Base-by-base conservation (phyloP, 1,284 basidiomycete species). In the Pholiota adiposa region DNA sequence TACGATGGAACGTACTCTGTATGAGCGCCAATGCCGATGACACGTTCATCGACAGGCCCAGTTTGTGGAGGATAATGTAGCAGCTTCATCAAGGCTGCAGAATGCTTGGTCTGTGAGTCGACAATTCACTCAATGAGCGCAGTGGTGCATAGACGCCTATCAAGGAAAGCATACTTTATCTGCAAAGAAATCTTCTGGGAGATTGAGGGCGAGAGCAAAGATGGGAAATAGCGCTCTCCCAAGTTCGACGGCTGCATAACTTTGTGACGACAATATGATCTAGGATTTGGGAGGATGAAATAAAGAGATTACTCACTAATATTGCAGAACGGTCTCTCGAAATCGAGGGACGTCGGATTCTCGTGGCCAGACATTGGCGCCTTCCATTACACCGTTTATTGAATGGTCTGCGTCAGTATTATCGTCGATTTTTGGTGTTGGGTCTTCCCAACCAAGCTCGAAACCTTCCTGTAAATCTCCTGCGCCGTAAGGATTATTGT, bases 391-490 rank as follows among this genome's bases (percentile, higher is more conserved):
- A 4, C 83, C 81, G 54, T 78, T 77, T 21, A 81, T 74, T 64
- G 75, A 77, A 27, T 76, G 76, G 16, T 54, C 59, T 0, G 59
- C 66, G 48, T 67, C 38, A 4, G 52, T 33, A 58, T 55, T 43
- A 14, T 72, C 63, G 0, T 11, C 48, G n/a, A 27, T 6, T 43
- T 14, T 25, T n/a, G 34, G 16, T 16, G 3, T 14, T n/a, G 79
- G 63, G 52, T 77, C 74, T 70, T 94, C 92, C 77, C 87, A 87
- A 0, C 91, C 91, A 53, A 94, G 79, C 64, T 93, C 89, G 70
- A 93, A 95, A 0, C 88, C 90, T 72, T 95, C 93, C 69, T 94
- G 90, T 53, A 90, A 72, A 69, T 94, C 92, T 9, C 90, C 91
- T 19, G 81, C 77, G 64, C 86, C 86, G 27, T 82, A 77, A 0